A percentile compares a stretch with the other conserved stretches of the same genome.
Conservation (phyloP, 306 rosid genomes). For the Sphenostylis stenocarpa region DNA sequence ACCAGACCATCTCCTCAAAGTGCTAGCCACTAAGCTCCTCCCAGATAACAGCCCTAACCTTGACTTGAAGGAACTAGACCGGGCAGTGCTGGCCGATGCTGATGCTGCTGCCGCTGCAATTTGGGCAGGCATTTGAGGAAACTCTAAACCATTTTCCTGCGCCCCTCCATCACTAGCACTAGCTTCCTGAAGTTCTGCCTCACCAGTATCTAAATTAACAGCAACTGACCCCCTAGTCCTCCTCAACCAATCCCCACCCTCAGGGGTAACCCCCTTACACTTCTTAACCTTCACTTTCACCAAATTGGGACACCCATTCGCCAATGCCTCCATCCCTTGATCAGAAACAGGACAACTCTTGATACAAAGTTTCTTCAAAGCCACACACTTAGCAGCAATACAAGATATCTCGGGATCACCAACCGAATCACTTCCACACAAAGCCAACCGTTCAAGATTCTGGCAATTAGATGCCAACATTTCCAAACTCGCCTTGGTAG, state of each 20-base stretch:
- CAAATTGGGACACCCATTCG: conserved; percentile 89
- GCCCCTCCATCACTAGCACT: conserved; percentile 86
- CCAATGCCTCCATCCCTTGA: conserved; percentile 79
- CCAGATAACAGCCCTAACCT: conserved; percentile 77
- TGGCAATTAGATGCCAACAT: conserved; percentile 77
- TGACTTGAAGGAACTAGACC: conserved; percentile 69
- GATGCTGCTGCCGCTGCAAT: conserved; percentile 30
- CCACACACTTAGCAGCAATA: conserved; percentile 85
- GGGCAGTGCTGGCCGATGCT: conserved; percentile 56
- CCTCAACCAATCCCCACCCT: conserved; percentile 87
- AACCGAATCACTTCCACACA: conserved; percentile 91
- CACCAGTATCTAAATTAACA: conserved; percentile 81
- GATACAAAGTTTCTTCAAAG: conserved; percentile 92
- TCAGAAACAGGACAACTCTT: conserved; percentile 92
- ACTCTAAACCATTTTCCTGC: conserved; percentile 64
- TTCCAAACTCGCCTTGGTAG: conserved; percentile 78
- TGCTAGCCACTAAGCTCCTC: conserved; percentile 68
- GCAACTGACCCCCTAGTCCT: conserved; percentile 62
- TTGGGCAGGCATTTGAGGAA: conserved; percentile 52
- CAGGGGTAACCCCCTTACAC: conserved; percentile 76
- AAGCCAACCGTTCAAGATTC: conserved; percentile 86
- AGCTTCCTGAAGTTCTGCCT: conserved; percentile 68
- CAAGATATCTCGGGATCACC: conserved; percentile 87
- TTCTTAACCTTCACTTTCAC: conserved; percentile 97
- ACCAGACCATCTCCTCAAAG: conserved; percentile 82